Base-by-base conservation (phyloP, 1,139 yeast genomes). In the Eremothecium cymbalariae region DNA sequence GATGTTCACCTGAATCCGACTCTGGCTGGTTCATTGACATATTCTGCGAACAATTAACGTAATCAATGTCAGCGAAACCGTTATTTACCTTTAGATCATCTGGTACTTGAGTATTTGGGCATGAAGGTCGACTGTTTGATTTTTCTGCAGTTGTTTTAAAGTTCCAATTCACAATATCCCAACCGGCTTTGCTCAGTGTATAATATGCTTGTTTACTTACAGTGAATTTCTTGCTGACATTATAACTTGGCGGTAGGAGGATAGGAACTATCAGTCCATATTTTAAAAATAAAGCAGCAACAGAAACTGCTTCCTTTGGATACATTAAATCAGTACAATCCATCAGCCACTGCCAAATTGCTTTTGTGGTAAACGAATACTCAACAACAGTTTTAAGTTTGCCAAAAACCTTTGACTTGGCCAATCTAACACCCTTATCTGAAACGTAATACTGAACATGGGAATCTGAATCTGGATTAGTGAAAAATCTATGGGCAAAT, bases 391-490 rank as follows among this genome's bases (percentile, higher is more conserved):
- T 46, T 7, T 55, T 44, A 12, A 43, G 28, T 3, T 42, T 40
- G 4, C 53, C 58, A 37, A 73, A 62, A 0, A 45, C 42, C 36
- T 66, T 67, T 25, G 69, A 54, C 28, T 64, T 53, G 44, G 72
- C 71, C 3, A 83, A 50, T 17, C 95, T 60, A 2, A 84, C 68
- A 1, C 95, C 95, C 3, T 60, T 60, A n/a, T 64, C 48, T 0
- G 90, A 74, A 1, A 71, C 74, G 50, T 78, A 86, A 53, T 86
- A 86, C 53, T 88, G 96, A 8, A 73, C 57, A 50, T 78, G 81
- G 0, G 94, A 67, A 43, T 82, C 93, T 0, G 94, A 82, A 51
- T 82, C 93, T 0, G 97, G 97, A 47, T 88, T 86, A 8, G 90
- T 77, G 57, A 84, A 85, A 51, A 72, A 84, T 31, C 74, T 68